Evolutionary conservation across 371 early-diverging fungal genomes (phyloP).

Genomic region (Zancudomyces culisetae): DNA sequence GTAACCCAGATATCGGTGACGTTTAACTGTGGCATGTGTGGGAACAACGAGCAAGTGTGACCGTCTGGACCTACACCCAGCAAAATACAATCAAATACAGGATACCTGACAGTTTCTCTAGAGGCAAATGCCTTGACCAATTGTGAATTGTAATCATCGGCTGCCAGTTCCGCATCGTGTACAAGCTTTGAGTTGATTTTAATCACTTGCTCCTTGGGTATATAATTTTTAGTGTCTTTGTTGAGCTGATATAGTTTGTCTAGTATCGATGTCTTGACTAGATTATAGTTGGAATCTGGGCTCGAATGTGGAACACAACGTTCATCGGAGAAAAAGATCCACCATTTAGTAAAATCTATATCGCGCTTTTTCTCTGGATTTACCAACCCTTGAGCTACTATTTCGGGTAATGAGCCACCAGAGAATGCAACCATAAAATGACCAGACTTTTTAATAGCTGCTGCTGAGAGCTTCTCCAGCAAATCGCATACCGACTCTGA

Average conservation of each 20-base stretch:
- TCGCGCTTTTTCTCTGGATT: conserved; percentile 22
- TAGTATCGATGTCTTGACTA: conserved; percentile 50
- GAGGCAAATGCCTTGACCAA: conserved; percentile 27
- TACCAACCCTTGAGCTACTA: conserved; percentile 34
- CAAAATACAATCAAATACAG: conserved; percentile 77
- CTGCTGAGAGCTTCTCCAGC: conserved; percentile 36
- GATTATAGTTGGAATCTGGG: conserved; percentile 69
- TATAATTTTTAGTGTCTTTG: conserved; percentile 9
- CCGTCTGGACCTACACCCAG: conserved; percentile 99
- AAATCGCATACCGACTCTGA: conserved; percentile 47
- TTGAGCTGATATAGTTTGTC: conserved; percentile 24
- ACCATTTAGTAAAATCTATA: conserved; percentile 74
- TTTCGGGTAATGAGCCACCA: conserved; percentile 82
- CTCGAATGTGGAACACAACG: conserved; percentile 62
- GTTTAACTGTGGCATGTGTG: conserved; percentile 65
- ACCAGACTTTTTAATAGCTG: conserved; percentile 41
- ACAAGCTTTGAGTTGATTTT: conserved; percentile 43
- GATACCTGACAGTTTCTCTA: conserved; percentile 26
- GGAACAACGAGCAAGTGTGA: conserved; percentile 97
- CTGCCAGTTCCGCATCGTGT: conserved; percentile 37
- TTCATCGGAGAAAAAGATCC: conserved; percentile 89
- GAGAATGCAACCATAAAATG: conserved; percentile 76
- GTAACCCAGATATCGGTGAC: conserved; percentile 52
- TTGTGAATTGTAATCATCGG: conserved; percentile 44
- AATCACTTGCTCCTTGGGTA: conserved; percentile 48